phyloP scores from a whole-genome alignment of 352 stramenopile species.

The Aphanomyces euteiches region DNA sequence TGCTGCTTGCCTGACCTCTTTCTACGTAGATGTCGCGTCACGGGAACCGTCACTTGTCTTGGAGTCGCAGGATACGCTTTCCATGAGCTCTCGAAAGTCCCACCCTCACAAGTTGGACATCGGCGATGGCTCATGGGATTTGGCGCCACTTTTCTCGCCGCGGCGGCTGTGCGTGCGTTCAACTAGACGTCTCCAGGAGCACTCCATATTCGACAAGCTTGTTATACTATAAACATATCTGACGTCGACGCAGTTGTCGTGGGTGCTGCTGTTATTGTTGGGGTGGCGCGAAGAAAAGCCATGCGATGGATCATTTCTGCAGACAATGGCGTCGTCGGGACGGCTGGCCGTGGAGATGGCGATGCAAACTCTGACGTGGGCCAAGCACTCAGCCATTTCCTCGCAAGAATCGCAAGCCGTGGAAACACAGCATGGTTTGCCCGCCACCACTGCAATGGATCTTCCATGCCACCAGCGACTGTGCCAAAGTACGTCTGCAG shows the following conservation, averaged over 20 bases:
- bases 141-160: conserved; percentile 16
- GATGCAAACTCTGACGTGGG: background rate
- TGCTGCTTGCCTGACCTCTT: background rate
- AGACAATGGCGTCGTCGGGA: background rate
- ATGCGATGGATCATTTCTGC: background rate
- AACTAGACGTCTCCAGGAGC: background rate
- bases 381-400: conserved; percentile 18
- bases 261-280: no score
- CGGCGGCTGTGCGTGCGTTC: background rate
- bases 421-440: conserved; percentile 16
- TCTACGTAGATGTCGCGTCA: conserved; percentile 21
- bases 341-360: background rate
- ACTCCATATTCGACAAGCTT: background rate
- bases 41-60: conserved; percentile 22
- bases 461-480: conserved; percentile 15
- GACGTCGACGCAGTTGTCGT: no score
- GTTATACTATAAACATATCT: background rate
- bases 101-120: conserved; percentile 15
- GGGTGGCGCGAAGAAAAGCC: background rate
- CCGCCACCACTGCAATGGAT: conserved; percentile 13
- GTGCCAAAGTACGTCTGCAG: conserved; percentile 16
- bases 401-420: conserved; percentile 1
- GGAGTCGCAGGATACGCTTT: conserved; percentile 17
- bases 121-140: conserved; percentile 19
- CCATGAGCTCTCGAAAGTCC: conserved; percentile 22